Evolutionary conservation across 331 rosid genomes (phyloP), one percentile per base, ranked within the genome.

Genomic region (Prunus yedoensis): DNA sequence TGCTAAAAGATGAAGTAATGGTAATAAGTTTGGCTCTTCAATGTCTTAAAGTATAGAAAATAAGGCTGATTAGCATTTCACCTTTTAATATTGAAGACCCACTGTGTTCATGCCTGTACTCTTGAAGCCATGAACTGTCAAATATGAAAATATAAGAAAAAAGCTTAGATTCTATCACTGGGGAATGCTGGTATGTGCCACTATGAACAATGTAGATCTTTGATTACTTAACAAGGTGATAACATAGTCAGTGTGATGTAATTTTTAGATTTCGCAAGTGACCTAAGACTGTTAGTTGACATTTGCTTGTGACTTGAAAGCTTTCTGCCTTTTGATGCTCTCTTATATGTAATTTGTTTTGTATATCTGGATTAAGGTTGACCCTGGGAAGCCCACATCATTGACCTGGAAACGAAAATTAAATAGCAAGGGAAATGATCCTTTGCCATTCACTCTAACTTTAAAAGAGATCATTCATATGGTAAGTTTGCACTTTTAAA

Each of bases 341-440:
- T 77, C 65, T 67, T 38, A 71, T 64, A 35, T 38, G 15, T 57
- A 63, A 18, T 56, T 56, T 74, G 50, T 77, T 79, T 66, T 27
- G 10, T 74, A 17, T 74, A 66, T 43, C 11, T 75, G 66, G 79
- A 53, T 56, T 25, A 63, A 87, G 96, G 89, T 88, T 86, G 90
- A 85, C 70, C 88, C 93, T 0, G 91, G 88, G 73, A 81, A 81
- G 79, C 89, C 87, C 66, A 87, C 94, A 20, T 78, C 73, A 43
- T 87, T 94, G 82, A 81, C 96, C 23, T 94, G 97, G 98, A 87
- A 89, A 81, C 83, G 98, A 52, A 89, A 84, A 70, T 54, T 93
- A 79, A 88, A 83, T 71, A 51, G 81, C 49, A 73, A 65, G 61
- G 88, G 81, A 69, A 74, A 35, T 59, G 70, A 53, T 32, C 87